Conservation (phyloP, 2,329 filamentous ascomycete genomes). For the Meredithiella fracta region DNA sequence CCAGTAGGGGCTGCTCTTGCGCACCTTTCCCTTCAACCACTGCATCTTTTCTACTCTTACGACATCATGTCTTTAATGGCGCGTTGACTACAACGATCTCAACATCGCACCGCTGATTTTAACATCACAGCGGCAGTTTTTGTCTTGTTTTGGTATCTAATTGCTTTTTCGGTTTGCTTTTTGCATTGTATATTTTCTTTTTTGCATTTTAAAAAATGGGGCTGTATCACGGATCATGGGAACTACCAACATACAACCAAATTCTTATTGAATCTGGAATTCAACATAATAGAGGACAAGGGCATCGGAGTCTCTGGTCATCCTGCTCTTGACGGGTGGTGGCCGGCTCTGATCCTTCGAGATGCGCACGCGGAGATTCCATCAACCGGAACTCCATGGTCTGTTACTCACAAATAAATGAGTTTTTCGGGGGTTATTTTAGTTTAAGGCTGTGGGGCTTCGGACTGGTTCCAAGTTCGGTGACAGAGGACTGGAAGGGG, state of each 20-base stretch:
- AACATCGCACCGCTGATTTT: constrained; percentile 29
- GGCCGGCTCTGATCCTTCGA: constrained; percentile 4
- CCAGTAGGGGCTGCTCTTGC: constrained; percentile 5
- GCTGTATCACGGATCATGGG: constrained; percentile 15
- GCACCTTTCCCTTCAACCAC: constrained; percentile 8
- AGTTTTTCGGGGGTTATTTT: background rate
- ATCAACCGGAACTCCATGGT: constrained; percentile 16
- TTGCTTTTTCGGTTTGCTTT: constrained; percentile 14
- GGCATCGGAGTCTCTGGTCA: background rate
- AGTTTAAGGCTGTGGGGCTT: background rate
- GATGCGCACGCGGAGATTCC: constrained; percentile 16
- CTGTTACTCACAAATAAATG: constrained; percentile 14
- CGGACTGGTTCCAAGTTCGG: background rate
- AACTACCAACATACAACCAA: constrained; percentile 15
- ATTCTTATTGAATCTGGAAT: constrained; percentile 14
- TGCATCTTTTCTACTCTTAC: background rate
- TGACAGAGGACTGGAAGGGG: background rate
- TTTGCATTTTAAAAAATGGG: constrained; percentile 14
- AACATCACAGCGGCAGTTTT: constrained; percentile 13
- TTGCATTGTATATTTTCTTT: constrained; percentile 11
- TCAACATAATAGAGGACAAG: constrained; percentile 16
- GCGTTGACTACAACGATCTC: constrained; percentile 31
- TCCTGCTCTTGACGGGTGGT: constrained; percentile 6
- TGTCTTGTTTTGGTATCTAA: constrained; percentile 13
- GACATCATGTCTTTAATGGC: constrained; percentile 15